These are phyloP conservation scores for Nectriaceae sp. DNA, from an alignment of 2,329 filamentous ascomycete species.

Conservation along the genomic window DNA sequence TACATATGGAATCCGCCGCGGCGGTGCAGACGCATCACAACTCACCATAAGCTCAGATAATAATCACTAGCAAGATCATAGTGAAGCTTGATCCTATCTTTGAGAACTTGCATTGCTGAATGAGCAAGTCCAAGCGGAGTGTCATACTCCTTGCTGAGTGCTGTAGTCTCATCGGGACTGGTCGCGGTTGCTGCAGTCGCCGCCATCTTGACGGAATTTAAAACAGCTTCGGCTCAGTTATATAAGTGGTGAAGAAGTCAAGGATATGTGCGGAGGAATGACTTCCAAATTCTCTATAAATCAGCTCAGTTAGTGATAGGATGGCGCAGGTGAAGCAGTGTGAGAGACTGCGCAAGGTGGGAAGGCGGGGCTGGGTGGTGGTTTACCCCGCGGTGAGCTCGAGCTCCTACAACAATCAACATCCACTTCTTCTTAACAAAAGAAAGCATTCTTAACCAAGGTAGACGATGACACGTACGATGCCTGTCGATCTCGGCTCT, in stretches of 20 bases:
- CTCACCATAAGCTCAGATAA: constrained; percentile 61
- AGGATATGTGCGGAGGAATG: too few species aligned
- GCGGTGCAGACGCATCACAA: too few species aligned
- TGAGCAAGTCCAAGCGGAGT: constrained; percentile 47
- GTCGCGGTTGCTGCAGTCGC: constrained; percentile 4
- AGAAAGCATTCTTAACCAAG: too few species aligned
- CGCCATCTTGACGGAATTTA: constrained; percentile 10
- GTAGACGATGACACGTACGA: too few species aligned
- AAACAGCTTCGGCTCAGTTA: neutral
- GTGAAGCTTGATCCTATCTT: constrained; percentile 60
- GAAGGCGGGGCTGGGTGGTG: neutral
- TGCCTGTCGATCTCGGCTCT: too few species aligned
- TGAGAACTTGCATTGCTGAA: constrained; percentile 51
- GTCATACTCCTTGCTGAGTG: constrained; percentile 47
- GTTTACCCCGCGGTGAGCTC: too few species aligned
- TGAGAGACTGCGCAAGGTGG: neutral
- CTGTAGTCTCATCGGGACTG: constrained; percentile 26
- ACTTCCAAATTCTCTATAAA: too few species aligned
- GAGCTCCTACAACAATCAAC: too few species aligned
- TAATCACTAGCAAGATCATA: constrained; percentile 64
- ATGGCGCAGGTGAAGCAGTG: neutral
- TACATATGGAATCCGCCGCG: too few species aligned
- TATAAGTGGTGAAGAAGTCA: too few species aligned
- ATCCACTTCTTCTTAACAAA: too few species aligned
- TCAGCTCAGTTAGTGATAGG: neutral